Percentiles rank a stretch among this genome's conserved stretches.
phyloP scores from a whole-genome alignment of 257 asterid genomes.

The Ilex aquifolium region DNA sequence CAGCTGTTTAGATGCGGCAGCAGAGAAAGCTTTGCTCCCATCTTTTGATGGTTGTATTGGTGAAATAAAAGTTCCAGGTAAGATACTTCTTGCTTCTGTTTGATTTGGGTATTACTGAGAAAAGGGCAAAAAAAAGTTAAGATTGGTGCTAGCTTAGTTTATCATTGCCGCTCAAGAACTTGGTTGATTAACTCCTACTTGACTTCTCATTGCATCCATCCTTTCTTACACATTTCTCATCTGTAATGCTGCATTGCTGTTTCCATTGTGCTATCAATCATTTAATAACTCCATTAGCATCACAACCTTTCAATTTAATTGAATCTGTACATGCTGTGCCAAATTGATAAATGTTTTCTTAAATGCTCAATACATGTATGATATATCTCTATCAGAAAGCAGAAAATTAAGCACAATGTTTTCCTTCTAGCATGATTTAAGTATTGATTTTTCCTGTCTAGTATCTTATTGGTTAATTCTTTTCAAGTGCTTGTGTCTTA shows the following conservation, averaged over 20 bases:
- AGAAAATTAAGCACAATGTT: too few species aligned
- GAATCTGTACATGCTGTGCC: too few species aligned
- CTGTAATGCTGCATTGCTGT: background rate
- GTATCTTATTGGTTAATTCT: background rate
- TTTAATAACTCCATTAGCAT: too few species aligned
- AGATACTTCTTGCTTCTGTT: slow-evolving; percentile 6
- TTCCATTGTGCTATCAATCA: background rate
- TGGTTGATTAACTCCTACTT: background rate
- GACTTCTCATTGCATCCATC: slow-evolving; percentile 5
- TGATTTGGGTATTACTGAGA: slow-evolving; percentile 3
- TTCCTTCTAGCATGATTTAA: background rate
- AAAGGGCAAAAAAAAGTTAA: background rate
- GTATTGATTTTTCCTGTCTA: background rate
- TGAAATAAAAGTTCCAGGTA: slow-evolving; percentile 65
- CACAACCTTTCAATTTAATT: too few species aligned
- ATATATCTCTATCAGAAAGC: too few species aligned
- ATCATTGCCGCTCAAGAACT: slow-evolving; percentile 3
- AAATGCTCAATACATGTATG: too few species aligned
- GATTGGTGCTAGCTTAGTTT: slow-evolving; percentile 7
- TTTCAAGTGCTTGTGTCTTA: background rate
- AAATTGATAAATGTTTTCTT: too few species aligned
- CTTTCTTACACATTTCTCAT: background rate
- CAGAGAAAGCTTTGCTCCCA: slow-evolving; percentile 76
- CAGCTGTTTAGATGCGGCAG: slow-evolving; percentile 83
- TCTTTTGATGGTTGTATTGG: slow-evolving; percentile 61